Conservation (phyloP, 257 asterid species). For the Nyctanthes arbortristis region DNA sequence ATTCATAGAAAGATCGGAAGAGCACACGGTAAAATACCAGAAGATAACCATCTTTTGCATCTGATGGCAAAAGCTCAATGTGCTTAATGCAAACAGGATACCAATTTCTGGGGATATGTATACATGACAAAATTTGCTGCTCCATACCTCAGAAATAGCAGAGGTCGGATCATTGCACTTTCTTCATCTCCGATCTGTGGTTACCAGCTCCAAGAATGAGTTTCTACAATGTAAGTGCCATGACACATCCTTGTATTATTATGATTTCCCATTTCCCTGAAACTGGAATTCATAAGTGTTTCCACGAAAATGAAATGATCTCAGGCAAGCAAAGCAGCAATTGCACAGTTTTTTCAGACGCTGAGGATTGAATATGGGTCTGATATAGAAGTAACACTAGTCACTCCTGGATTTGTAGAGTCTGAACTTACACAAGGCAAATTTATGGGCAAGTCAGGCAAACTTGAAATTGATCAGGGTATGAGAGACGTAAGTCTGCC, state of each 20-base stretch:
- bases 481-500: conserved; percentile 68
- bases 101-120: conserved; percentile 72
- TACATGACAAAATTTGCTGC: conserved; percentile 55
- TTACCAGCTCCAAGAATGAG: conserved; percentile 63
- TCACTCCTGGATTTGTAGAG: conserved; percentile 62
- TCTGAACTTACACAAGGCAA: conserved; percentile 72
- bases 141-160: conserved; percentile 57
- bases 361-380: conserved; percentile 70
- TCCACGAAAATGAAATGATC: background rate
- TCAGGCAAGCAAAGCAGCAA: conserved; percentile 85
- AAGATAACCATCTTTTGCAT: no score
- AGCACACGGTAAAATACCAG: no score
- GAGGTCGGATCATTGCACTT: conserved; percentile 58
- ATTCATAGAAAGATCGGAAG: no score
- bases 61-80: no score
- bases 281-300: background rate
- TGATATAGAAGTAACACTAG: conserved; percentile 57
- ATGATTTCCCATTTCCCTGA: background rate
- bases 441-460: conserved; percentile 43
- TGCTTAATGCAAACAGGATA: conserved; percentile 49
- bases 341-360: conserved; percentile 66
- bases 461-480: conserved; percentile 53
- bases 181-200: conserved; percentile 62
- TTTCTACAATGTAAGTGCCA: conserved; percentile 52
- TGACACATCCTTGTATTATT: background rate